Evolutionary conservation across 257 asterid species (phyloP), one percentile per base, ranked within the genome.

Genomic region (Solanum peruvianum): DNA sequence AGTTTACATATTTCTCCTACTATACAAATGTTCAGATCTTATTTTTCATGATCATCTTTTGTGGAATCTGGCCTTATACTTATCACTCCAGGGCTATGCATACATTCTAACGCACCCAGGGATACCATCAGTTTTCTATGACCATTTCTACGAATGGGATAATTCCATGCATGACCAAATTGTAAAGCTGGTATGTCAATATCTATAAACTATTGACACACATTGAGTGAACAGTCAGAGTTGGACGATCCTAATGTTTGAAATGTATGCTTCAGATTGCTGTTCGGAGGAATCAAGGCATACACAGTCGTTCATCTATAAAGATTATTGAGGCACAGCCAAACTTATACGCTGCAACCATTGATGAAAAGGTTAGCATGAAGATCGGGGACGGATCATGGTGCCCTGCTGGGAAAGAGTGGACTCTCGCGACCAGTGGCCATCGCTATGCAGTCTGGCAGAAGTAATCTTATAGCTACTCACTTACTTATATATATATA

Each of bases 71-170:
- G 37, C 31, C 23, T 85, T 9, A 29, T 25, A 14, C 37, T 29
- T n/a, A 15, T 84, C 77, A 29, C 35, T 12, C 86, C 94, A 96
- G 98, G 98, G 99, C 18, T 95, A 95, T 27, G 92, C 95, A 21
- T 96, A 96, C 89, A 92, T 95, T 75, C 96, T 97, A 72, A 97
- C 99, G 41, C 99, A 97, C 88, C 99, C 98, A 1, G 98, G 99
- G 85, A 93, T 88, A 42, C 98, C 98, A 47, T 62, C 96, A n/a
- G 98, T 97, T 29, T 94, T 95, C 88, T 96, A 95, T 44, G 99
- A 95, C 91, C 98, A 95, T 91, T 93, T 95, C 90, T 97, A 94
- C 56, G 97, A 95, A 71, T 92, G 95, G 96, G 98, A 93, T 45
- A 87, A 49, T 90, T 72, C 97, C 86, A 87, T 31, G 29, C 99